Conservation (phyloP, 768 basidiomycete genomes). For the Cystobasidium ongulense region DNA sequence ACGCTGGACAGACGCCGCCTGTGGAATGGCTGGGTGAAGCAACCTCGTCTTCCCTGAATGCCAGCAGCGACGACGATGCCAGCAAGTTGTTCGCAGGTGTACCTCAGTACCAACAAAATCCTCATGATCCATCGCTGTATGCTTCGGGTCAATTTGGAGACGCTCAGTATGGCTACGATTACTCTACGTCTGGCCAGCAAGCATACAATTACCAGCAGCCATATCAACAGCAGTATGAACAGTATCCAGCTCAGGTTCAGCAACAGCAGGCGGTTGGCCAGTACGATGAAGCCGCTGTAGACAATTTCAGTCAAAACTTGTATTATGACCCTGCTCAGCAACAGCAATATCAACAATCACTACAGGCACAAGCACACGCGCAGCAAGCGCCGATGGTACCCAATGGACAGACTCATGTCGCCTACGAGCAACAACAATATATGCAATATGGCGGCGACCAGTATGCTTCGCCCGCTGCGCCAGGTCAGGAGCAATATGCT, state of each 20-base stretch:
- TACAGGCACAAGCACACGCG: background rate
- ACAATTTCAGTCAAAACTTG: conserved; percentile 6
- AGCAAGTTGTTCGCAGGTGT: background rate
- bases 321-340: conserved; percentile 11
- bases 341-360: conserved; percentile 8
- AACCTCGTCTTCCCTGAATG: background rate
- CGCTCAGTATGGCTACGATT: background rate
- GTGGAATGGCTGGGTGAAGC: conserved; percentile 14
- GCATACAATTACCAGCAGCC: background rate
- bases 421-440: conserved; percentile 20
- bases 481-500: conserved; percentile 5
- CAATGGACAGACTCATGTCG: background rate
- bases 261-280: background rate
- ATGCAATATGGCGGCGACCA: background rate
- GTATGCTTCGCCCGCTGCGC: background rate
- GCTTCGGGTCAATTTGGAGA: background rate
- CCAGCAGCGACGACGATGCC: background rate
- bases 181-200: background rate
- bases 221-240: background rate
- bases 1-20: background rate
- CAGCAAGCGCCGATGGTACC: background rate
- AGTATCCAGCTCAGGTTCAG: background rate
- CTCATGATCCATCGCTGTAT: conserved; percentile 8
- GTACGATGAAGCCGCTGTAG: background rate
- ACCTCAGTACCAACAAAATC: background rate